A percentile compares a stretch with the other conserved stretches of the same genome.
These are phyloP conservation scores for Fusarium euwallaceae DNA, from an alignment of 2,329 filamentous ascomycete genomes.

Conservation along the genomic window DNA sequence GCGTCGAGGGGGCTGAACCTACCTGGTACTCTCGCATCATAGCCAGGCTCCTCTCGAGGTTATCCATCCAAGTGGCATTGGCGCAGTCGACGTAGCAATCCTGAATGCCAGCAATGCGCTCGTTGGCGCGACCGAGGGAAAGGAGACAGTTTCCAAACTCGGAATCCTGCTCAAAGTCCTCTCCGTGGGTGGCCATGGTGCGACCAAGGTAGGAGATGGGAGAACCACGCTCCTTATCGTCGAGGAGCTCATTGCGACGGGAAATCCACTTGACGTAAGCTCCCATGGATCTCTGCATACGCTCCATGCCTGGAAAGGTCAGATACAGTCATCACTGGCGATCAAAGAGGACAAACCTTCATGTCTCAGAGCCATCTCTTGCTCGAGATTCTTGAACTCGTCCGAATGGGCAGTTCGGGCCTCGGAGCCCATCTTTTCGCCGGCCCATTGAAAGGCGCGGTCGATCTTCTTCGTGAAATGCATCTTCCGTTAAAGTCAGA, in stretches of 20 bases:
- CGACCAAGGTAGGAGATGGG: constrained; percentile 84
- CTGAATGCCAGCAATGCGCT: constrained; percentile 87
- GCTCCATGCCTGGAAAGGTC: constrained; percentile 80
- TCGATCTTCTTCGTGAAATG: constrained; percentile 86
- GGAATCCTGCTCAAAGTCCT: constrained; percentile 91
- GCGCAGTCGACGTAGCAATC: constrained; percentile 84
- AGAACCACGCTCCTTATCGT: constrained; percentile 89
- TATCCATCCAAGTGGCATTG: constrained; percentile 88
- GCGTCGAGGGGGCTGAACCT: constrained; percentile 47
- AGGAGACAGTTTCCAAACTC: constrained; percentile 91
- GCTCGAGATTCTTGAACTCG: constrained; percentile 90
- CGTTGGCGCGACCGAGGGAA: constrained; percentile 85
- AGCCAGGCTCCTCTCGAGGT: constrained; percentile 86
- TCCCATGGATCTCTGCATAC: constrained; percentile 87
- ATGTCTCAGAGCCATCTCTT: constrained; percentile 89
- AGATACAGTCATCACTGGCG: constrained; percentile 2
- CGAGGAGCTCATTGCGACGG: constrained; percentile 81
- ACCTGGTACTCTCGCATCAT: constrained; percentile 99
- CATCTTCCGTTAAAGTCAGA: constrained; percentile 54
- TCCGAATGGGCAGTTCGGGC: constrained; percentile 88
- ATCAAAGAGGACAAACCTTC: constrained; percentile 72
- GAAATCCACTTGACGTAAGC: constrained; percentile 89
- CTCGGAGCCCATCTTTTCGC: constrained; percentile 95
- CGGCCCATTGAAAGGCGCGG: constrained; percentile 97
- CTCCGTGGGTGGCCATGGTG: constrained; percentile 88